Percentiles rank a stretch among this genome's conserved stretches.
phyloP scores from a whole-genome alignment of 2,329 filamentous ascomycete genomes.

The Exophiala mesophila region DNA sequence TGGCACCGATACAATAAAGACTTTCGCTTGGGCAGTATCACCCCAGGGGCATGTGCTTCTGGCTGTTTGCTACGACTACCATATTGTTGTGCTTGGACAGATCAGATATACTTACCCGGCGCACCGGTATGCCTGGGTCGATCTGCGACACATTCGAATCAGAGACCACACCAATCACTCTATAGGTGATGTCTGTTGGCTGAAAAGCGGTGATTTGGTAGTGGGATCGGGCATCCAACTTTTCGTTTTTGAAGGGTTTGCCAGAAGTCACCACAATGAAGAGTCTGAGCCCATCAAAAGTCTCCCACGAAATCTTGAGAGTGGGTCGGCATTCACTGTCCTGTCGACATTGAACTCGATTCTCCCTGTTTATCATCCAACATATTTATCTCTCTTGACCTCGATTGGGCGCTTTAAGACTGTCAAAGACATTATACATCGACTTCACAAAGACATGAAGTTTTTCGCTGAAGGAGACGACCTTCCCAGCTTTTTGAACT shows the following conservation, averaged over 20 bases:
- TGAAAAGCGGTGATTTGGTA: slow-evolving; percentile 76
- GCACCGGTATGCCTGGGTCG: slow-evolving; percentile 81
- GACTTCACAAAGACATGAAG: slow-evolving; percentile 70
- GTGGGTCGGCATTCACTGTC: slow-evolving; percentile 14
- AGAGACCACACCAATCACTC: slow-evolving; percentile 79
- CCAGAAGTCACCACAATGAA: slow-evolving; percentile 18
- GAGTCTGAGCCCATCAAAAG: slow-evolving; percentile 10
- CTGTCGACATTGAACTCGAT: slow-evolving; percentile 68
- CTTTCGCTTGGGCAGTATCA: slow-evolving; percentile 91
- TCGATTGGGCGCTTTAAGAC: slow-evolving; percentile 68
- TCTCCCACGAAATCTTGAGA: slow-evolving; percentile 6
- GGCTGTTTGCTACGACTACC: slow-evolving; percentile 86
- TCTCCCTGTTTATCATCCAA: slow-evolving; percentile 85
- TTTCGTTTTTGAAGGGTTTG: slow-evolving; percentile 63
- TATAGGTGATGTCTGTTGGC: slow-evolving; percentile 90
- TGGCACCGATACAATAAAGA: slow-evolving; percentile 68
- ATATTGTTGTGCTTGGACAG: slow-evolving; percentile 75
- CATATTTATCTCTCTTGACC: slow-evolving; percentile 77
- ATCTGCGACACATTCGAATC: slow-evolving; percentile 76
- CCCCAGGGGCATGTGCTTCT: slow-evolving; percentile 84
- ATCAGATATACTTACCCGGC: slow-evolving; percentile 89
- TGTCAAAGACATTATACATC: slow-evolving; percentile 68
- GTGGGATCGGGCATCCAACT: slow-evolving; percentile 89
- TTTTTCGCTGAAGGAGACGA: slow-evolving; percentile 77
- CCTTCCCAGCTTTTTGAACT: slow-evolving; percentile 71